Base-by-base conservation (phyloP, 2,329 filamentous ascomycete genomes). In the Cytospora piceicola region DNA sequence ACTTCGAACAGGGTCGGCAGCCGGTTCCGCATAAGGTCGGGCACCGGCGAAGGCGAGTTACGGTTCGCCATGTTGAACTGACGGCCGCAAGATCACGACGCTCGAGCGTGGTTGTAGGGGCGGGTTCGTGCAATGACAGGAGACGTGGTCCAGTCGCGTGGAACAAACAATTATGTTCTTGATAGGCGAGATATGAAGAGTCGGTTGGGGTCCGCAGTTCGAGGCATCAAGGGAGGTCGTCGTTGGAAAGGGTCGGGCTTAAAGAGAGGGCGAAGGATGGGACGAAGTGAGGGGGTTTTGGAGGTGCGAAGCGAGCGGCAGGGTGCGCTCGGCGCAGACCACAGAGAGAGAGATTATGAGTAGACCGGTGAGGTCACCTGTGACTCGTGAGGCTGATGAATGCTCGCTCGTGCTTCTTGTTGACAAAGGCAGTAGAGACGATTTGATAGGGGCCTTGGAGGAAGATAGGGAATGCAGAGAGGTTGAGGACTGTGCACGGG, bases 1-100 rank as follows among this genome's bases (percentile, higher is more conserved):
- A 99, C 95, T 79, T 99, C 96, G 76, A 96, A 97, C 60, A 99
- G 87, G 1, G 93, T 97, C 56, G 95, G 95, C 66, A 99, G 86
- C 70, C 95, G 87, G 76, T 96, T 96, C 73, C 95, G 89, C 70
- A 80, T 79, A 69, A 86, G 75, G 70, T 90, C 87, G 56, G 86
- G 85, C 69, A 82, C 78, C 56, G 85, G 85, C 54, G 86, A 86
- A 58, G 84, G 81, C 64, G 80, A 70, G 46, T 72, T 65, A 27
- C 39, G 61, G 59, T 78, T 78, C 56, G 74, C 75, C 79, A 82
- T 82, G 46, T 70, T 76, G 67, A 42, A 61, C 56, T 55, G 39
- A 22, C n/a, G 39, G 59, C 20, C 49, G 42, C 58, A 32, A 22
- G 54, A 3, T 61, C 29, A 54, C 55, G 32, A 56, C 36, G 54